Conservation (phyloP, 225 moss, liverwort and hornwort species). For the Bryoerythrophyllum caledonicum region DNA sequence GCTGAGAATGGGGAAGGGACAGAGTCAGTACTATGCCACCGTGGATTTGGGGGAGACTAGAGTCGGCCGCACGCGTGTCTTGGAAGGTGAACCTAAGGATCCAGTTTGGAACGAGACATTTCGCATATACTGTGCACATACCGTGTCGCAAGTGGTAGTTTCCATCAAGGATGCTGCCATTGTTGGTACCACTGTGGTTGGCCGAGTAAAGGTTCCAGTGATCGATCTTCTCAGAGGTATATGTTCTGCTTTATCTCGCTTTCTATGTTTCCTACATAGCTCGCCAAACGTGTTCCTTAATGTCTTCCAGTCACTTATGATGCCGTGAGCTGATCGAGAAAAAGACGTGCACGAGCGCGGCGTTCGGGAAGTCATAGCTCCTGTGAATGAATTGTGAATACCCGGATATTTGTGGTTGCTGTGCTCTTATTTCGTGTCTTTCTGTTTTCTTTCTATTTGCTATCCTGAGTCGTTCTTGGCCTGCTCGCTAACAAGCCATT, state of each 20-base stretch:
- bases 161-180: constrained; percentile 66
- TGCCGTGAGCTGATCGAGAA: constrained; percentile 3
- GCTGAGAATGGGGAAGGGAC: constrained; percentile 33
- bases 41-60: constrained; percentile 60
- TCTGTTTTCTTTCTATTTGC: background rate
- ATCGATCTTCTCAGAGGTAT: constrained; percentile 52
- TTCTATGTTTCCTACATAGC: background rate
- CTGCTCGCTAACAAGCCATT: constrained; percentile 9
- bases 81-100: constrained; percentile 52
- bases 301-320: background rate
- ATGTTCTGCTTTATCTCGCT: constrained; percentile 14
- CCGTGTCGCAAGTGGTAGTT: constrained; percentile 44
- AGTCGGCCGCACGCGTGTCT: constrained; percentile 59
- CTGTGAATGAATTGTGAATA: background rate
- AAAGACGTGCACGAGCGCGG: background rate
- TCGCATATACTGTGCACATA: constrained; percentile 59
- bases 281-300: background rate
- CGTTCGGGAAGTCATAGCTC: constrained; percentile 1
- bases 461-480: background rate
- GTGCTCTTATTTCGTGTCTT: background rate
- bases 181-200: constrained; percentile 55
- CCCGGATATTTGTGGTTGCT: background rate
- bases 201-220: constrained; percentile 45
- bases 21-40: constrained; percentile 61
- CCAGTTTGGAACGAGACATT: constrained; percentile 64